Base-by-base conservation (phyloP, 495 filamentous ascomycete genomes). In the Copromyces sp. region DNA sequence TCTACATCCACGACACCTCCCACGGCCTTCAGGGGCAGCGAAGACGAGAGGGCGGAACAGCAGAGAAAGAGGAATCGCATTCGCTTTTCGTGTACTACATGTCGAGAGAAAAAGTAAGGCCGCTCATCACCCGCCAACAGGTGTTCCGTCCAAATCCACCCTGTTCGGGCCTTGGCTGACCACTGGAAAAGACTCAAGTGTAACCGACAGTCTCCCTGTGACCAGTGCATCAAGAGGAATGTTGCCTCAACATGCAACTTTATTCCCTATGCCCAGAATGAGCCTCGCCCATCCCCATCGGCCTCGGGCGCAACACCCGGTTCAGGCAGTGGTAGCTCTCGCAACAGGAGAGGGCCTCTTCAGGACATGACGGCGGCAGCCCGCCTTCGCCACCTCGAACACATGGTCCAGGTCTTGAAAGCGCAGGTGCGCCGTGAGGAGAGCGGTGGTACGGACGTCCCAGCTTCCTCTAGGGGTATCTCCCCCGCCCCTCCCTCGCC, bases 51-150 rank as follows among this genome's bases (percentile, higher is more conserved):
- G 5, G 29, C 70, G 29, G 45, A 69, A 35, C 61, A 77, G 47
- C 75, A 75, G 8, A 86, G 82, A 73, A 88, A 87, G 76, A 81
- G 85, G 73, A 86, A 83, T 53, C 76, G 86, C 37, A 85, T 88
- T 39, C 83, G 86, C 68, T 83, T 87, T 61, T 88, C 86, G 3
- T 88, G 86, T 77, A 88, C 85, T 14, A 82, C 82, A 17, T 88
- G 86, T 74, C 80, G 86, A 74, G 81, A 78, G 53, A 83, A 86
- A 69, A 88, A 88, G 86, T 87, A 76, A 74, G 83, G 40, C 39
- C 47, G 9, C 45, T 39, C 17, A 17, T 24, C 6, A 37, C 16
- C 16, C 71, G 11, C 44, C 69, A 39, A 39, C 17, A 16, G 24
- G 20, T 70, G 29, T 29, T 24, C 38, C 69, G 68, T 20, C 38